A percentile compares a stretch with the other conserved stretches of the same genome.
phyloP scores from a whole-genome alignment of 2,329 filamentous ascomycete species.

The Aspergillus puulaauensis region DNA sequence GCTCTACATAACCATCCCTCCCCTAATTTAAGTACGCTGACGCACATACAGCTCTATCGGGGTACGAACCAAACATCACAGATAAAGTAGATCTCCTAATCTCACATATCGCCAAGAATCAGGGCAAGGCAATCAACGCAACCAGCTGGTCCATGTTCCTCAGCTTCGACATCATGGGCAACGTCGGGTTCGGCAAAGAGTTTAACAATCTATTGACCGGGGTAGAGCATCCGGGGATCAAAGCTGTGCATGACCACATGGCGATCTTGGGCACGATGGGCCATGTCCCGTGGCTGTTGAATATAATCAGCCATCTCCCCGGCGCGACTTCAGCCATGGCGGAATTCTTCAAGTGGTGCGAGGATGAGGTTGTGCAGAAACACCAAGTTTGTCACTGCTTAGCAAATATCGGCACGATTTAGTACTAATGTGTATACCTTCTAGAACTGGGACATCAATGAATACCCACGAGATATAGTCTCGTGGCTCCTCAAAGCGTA shows the following conservation, averaged over 20 bases:
- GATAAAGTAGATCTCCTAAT: neutral
- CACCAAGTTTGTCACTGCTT: neutral
- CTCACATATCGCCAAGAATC: neutral
- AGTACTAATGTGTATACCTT: neutral
- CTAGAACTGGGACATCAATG: neutral
- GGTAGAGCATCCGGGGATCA: conserved; percentile 16
- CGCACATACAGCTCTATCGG: neutral
- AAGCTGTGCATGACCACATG: conserved; percentile 17
- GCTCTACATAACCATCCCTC: neutral
- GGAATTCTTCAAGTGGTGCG: conserved; percentile 1
- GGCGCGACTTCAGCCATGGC: neutral
- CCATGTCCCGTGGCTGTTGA: conserved; percentile 11
- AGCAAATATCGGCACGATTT: neutral
- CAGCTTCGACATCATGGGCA: conserved; percentile 44
- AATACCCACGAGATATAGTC: neutral
- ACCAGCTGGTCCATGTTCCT: conserved; percentile 37
- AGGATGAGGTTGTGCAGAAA: neutral
- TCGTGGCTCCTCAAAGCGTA: conserved; percentile 1
- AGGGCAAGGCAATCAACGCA: conserved; percentile 17
- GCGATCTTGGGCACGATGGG: conserved; percentile 14
- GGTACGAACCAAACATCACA: neutral
- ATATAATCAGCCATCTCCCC: conserved; percentile 2
- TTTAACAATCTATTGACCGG: conserved; percentile 34
- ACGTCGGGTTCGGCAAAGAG: conserved; percentile 40
- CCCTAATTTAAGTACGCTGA: no score